Conservation (phyloP, 2,329 filamentous ascomycete genomes). For the Lasiodiplodia citricola region DNA sequence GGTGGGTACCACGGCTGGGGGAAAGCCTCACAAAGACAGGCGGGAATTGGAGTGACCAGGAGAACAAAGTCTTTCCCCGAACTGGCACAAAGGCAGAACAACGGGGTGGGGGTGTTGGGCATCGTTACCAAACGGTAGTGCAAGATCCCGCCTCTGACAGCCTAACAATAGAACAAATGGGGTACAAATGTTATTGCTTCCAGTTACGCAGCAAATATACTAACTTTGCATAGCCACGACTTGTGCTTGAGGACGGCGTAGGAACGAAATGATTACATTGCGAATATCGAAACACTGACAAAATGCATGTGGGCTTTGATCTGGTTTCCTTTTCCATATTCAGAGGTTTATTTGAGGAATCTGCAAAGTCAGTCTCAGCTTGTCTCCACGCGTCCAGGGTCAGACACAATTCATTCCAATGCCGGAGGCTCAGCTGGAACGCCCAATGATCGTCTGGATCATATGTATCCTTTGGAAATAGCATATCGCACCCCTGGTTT, state of each 20-base stretch:
- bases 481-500: neutral
- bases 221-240: neutral
- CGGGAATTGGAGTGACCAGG: conserved; percentile 4
- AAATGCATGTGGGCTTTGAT: neutral
- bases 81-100: conserved; percentile 2
- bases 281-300: neutral
- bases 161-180: conserved; percentile 12
- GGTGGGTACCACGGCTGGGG: neutral
- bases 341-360: neutral
- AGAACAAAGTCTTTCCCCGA: neutral
- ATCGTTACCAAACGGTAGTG: neutral
- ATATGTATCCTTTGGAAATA: neutral
- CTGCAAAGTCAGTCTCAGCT: neutral
- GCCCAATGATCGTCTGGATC: neutral
- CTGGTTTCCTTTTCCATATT: neutral
- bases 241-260: neutral
- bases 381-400: neutral
- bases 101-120: neutral
- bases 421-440: neutral
- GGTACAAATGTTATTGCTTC: neutral
- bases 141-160: conserved; percentile 3
- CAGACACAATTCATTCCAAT: neutral
- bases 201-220: neutral
- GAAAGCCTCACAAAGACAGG: conserved; percentile 15
- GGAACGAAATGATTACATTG: neutral